Evolutionary conservation across 768 basidiomycete species (phyloP).

Genomic region (Phlebiopsis flavidoalba): DNA sequence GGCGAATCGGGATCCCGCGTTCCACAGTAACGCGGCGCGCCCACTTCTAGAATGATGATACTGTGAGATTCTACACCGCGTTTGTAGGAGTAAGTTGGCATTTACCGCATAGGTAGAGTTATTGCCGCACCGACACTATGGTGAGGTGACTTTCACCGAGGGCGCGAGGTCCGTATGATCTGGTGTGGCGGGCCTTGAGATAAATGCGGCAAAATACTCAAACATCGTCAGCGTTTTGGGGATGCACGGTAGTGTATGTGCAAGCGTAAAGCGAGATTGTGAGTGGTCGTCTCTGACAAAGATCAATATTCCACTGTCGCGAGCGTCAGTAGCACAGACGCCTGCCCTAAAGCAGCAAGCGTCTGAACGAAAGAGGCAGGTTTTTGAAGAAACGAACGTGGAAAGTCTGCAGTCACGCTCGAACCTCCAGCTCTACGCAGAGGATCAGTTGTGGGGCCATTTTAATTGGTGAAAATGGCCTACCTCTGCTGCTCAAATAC

Average conservation of each 20-base stretch:
- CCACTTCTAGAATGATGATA: not conserved
- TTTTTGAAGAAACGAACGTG: not conserved
- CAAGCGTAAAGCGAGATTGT: not conserved
- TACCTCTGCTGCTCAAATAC: too few relatives aligned
- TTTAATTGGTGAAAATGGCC: too few relatives aligned
- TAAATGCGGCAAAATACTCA: not conserved
- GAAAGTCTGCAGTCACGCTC: too few relatives aligned
- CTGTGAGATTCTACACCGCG: constrained; percentile 5
- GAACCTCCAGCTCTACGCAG: too few relatives aligned
- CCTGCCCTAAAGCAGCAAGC: constrained; percentile 9
- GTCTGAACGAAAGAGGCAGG: not conserved
- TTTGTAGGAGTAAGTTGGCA: constrained; percentile 8
- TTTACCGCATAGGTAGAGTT: constrained; percentile 7
- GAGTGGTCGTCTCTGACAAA: too few relatives aligned
- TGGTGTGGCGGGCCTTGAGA: not conserved
- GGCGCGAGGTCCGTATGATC: not conserved
- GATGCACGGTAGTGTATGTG: not conserved
- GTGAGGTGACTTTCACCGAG: not conserved
- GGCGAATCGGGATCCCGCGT: constrained; percentile 9
- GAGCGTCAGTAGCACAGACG: not conserved
- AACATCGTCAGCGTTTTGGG: not conserved
- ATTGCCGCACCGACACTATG: constrained; percentile 5
- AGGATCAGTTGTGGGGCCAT: too few relatives aligned
- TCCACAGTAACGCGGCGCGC: not conserved
- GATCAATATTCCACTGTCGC: not conserved